Base-by-base conservation (phyloP, 768 basidiomycete genomes). In the Mycena capillaripes region DNA sequence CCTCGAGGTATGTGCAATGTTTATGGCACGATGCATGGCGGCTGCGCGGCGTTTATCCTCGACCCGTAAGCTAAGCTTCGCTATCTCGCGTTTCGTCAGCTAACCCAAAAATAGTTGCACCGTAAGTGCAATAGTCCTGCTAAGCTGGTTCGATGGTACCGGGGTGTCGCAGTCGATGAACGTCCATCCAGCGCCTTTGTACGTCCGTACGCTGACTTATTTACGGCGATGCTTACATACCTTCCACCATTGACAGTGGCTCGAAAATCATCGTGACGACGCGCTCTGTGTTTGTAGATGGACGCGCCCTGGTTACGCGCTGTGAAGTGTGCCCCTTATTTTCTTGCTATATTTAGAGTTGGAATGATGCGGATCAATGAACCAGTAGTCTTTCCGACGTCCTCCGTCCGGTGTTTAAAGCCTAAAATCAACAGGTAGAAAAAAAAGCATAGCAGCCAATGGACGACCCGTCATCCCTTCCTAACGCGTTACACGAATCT, bases 21-120 rank as follows among this genome's bases (percentile, higher is more conserved):
- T n/a, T 76, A 67, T 40, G 75, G 75, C 9, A 68, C 72, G 48
- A 59, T 76, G 71, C 69, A 73, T 40, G 75, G 75, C 32, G 71
- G 58, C 4, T 76, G 75, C 34, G 71, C 58, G 8, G 72, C 69
- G 4, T 70, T 59, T 25, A 21, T 75, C 1, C 52, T 75, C 12
- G 75, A 75, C 32, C 59, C 64, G 75, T 73, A 16, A 32, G 44
- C 16, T 14, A 8, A 11, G n/a, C 34, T n/a, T 56, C 9, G 11
- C 3, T 48, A 17, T 48, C 23, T 23, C 46, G 14, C 27, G 11
- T 21, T 16, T 38, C 21, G 3, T 10, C 21, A 56, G 9, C 11
- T 29, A 14, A 30, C 17, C 0, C n/a, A 30, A 5, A 2, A 2
- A 2, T 19, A 72, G 58, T 21, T 23, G 44, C 6, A 70, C 73